Conservation (phyloP, 108 stramenopile species). For the Cyclostephanos tholiformis region DNA sequence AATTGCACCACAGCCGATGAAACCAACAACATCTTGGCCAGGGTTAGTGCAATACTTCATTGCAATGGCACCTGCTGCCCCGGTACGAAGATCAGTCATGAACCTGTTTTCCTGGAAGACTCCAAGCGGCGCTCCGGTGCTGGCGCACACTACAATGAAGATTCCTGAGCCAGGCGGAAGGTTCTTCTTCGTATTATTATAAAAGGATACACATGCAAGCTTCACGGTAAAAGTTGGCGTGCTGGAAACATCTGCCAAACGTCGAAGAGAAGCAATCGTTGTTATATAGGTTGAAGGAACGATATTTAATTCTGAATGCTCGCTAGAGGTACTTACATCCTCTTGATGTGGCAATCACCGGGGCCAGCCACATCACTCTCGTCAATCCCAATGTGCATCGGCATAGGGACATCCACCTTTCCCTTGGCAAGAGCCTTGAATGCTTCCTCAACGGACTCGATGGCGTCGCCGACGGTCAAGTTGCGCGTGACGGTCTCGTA, state of each 20-base stretch:
- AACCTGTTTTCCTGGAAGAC: slow-evolving; percentile 93
- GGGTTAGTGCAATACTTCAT: slow-evolving; percentile 82
- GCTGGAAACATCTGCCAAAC: slow-evolving; percentile 52
- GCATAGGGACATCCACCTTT: slow-evolving; percentile 95
- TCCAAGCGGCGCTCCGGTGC: slow-evolving; percentile 87
- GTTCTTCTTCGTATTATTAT: slow-evolving; percentile 88
- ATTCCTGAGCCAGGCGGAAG: slow-evolving; percentile 89
- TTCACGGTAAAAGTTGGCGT: slow-evolving; percentile 91
- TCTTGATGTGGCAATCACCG: slow-evolving; percentile 92
- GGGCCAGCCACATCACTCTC: slow-evolving; percentile 86
- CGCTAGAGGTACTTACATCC: slow-evolving; percentile 42
- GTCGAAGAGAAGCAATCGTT: slow-evolving; percentile 1
- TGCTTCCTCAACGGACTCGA: slow-evolving; percentile 85
- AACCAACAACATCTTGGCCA: slow-evolving; percentile 76
- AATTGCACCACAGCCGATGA: slow-evolving; percentile 91
- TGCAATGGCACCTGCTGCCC: slow-evolving; percentile 90
- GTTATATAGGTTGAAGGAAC: neutral
- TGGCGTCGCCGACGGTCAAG: slow-evolving; percentile 82
- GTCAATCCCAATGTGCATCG: slow-evolving; percentile 95
- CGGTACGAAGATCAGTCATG: slow-evolving; percentile 96
- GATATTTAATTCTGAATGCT: neutral
- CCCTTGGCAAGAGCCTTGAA: slow-evolving; percentile 87
- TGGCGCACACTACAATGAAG: slow-evolving; percentile 91
- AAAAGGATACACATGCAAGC: slow-evolving; percentile 87
- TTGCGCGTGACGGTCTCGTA: slow-evolving; percentile 83